phyloP scores from a whole-genome alignment of 139 green algal species.

The Asterochloris erici region DNA sequence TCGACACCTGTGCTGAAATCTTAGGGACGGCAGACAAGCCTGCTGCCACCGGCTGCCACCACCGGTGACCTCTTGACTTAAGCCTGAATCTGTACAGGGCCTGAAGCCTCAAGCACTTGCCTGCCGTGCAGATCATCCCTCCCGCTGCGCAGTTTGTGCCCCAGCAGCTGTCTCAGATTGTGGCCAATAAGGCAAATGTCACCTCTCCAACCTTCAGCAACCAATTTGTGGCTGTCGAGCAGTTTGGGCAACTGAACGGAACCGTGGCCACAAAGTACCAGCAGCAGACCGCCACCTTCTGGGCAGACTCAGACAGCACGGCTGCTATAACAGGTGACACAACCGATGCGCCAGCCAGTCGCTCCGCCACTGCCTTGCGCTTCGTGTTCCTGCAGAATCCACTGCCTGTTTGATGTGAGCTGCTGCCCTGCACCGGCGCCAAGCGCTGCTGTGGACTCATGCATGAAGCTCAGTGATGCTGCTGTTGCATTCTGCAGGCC shows the following conservation, averaged over 20 bases:
- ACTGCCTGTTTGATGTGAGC: not conserved
- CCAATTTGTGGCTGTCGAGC: not conserved
- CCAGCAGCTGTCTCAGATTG: conserved; percentile 1
- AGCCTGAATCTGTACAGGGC: too few species aligned
- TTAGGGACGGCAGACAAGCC: too few species aligned
- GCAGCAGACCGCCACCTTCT: not conserved
- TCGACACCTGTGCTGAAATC: too few species aligned
- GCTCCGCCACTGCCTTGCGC: not conserved
- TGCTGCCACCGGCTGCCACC: too few species aligned
- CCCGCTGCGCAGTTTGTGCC: not conserved
- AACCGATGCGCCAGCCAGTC: not conserved
- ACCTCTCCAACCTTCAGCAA: not conserved
- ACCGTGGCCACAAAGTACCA: not conserved
- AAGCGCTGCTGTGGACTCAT: not conserved
- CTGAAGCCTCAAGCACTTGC: too few species aligned
- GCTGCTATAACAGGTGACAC: not conserved
- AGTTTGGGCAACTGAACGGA: not conserved
- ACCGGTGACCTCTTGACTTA: too few species aligned
- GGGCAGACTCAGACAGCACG: conserved; percentile 2
- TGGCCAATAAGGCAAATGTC: not conserved
- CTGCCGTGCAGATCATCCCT: not conserved
- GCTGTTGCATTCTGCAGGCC: not conserved
- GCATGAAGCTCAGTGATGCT: not conserved
- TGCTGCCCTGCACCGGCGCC: not conserved
- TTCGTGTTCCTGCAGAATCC: not conserved